phyloP scores from a whole-genome alignment of 1,284 basidiomycete genomes.

The Paramarasmius palmivorus region DNA sequence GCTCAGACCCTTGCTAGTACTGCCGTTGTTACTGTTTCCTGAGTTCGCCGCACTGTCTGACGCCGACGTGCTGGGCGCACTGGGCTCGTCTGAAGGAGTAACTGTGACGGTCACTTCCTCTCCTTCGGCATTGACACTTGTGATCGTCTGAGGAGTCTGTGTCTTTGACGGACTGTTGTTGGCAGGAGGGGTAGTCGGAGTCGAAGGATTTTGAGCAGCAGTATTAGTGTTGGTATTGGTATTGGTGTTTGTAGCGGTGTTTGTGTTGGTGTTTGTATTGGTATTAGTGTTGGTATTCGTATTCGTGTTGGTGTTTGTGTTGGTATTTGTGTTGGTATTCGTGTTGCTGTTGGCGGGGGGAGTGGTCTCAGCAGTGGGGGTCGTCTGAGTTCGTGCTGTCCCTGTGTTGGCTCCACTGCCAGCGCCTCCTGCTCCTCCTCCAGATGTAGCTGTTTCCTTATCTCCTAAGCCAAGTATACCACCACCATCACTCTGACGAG shows the following conservation, averaged over 20 bases:
- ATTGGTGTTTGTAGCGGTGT: constrained; percentile 6
- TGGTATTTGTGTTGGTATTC: background rate
- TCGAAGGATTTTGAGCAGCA: no score
- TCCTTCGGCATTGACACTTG: constrained; percentile 17
- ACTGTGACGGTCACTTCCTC: constrained; percentile 20
- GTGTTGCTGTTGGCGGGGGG: background rate
- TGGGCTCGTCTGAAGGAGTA: constrained; percentile 16
- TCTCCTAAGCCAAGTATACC: no score
- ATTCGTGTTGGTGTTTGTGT: background rate
- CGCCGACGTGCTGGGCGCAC: constrained; percentile 18
- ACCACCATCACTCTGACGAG: no score
- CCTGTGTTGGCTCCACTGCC: background rate
- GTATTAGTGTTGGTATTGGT: constrained; percentile 16
- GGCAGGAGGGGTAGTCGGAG: constrained; percentile 17
- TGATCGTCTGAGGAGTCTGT: background rate
- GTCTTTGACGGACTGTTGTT: background rate
- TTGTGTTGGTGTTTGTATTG: constrained; percentile 1
- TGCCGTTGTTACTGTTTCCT: constrained; percentile 9
- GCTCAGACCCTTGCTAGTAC: constrained; percentile 37
- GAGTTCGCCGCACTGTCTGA: constrained; percentile 19
- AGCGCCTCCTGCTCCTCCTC: background rate
- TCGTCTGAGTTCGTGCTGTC: no score
- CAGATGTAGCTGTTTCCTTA: background rate
- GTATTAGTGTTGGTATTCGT: background rate
- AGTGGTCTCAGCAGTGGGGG: background rate